Percentiles rank a stretch among this genome's conserved stretches.
phyloP scores from a whole-genome alignment of 225 moss, liverwort and hornwort species.

The Marchantia polymorpha region DNA sequence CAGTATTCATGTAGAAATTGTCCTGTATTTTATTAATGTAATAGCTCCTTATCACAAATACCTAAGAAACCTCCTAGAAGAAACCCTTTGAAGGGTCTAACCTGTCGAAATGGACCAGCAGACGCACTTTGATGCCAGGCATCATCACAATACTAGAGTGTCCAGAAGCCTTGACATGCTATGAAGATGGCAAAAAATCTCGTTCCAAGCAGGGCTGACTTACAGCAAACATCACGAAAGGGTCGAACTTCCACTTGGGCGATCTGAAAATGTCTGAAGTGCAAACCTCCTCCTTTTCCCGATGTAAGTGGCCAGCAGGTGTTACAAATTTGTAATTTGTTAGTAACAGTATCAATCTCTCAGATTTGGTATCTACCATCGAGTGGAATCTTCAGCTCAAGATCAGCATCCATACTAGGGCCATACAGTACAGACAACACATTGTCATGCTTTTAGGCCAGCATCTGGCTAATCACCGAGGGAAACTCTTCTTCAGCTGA shows the following conservation, averaged over 20 bases:
- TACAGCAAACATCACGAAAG: conserved; percentile 19
- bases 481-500: conserved; percentile 13
- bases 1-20: neutral
- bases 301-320: conserved; percentile 19
- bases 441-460: conserved; percentile 6
- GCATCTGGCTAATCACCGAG: conserved; percentile 1
- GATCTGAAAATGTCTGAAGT: neutral
- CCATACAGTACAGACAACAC: conserved; percentile 6
- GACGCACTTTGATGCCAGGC: conserved; percentile 21
- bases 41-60: conserved; percentile 16
- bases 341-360: conserved; percentile 1
- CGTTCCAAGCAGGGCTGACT: conserved; percentile 7
- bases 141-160: conserved; percentile 8
- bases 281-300: conserved; percentile 1
- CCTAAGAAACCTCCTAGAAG: conserved; percentile 17
- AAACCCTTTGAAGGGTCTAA: conserved; percentile 21
- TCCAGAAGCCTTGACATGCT: conserved; percentile 13
- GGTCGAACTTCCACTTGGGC: conserved; percentile 1
- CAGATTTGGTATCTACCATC: neutral
- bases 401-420: conserved; percentile 18
- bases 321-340: conserved; percentile 9
- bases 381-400: conserved; percentile 28
- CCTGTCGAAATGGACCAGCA: conserved; percentile 11
- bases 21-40: conserved; percentile 21
- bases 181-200: conserved; percentile 20